Percentiles rank a stretch among this genome's conserved stretches.
Conservation (phyloP, 805 yeast species). For the Ogataea zsoltii region DNA sequence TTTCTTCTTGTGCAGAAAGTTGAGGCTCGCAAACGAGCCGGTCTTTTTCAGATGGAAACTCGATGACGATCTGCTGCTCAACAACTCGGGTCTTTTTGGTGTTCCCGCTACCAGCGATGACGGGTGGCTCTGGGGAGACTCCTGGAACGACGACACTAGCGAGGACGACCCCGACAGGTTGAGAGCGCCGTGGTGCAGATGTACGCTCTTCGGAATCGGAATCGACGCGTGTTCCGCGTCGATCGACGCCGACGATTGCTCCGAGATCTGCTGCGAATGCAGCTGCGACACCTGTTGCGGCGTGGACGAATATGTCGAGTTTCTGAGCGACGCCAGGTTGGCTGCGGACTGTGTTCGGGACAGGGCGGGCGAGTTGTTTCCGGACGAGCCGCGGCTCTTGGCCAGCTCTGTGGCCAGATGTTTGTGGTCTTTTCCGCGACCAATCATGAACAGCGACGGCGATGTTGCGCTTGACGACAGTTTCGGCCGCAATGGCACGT, state of each 20-base stretch:
- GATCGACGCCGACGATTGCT: constrained; percentile 4
- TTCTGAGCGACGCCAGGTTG: constrained; percentile 24
- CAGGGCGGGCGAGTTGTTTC: constrained; percentile 40
- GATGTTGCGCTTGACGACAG: constrained; percentile 16
- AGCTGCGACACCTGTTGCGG: constrained; percentile 6
- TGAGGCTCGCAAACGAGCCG: constrained; percentile 27
- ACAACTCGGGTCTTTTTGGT: constrained; percentile 21
- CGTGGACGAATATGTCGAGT: background rate
- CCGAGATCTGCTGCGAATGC: constrained; percentile 4
- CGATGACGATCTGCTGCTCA: constrained; percentile 19
- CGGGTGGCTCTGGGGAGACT: background rate
- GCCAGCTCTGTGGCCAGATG: constrained; percentile 27
- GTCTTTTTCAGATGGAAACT: constrained; percentile 24
- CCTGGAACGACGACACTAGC: constrained; percentile 2
- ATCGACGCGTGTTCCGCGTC: constrained; percentile 1
- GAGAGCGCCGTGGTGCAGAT: constrained; percentile 7
- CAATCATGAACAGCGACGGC: constrained; percentile 11
- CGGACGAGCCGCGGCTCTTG: constrained; percentile 35
- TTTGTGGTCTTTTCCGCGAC: constrained; percentile 18
- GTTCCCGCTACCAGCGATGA: constrained; percentile 2
- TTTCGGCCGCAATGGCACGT: constrained; percentile 9
- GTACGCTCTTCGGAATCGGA: constrained; percentile 13
- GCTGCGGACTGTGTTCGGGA: constrained; percentile 40
- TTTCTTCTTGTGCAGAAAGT: constrained; percentile 25
- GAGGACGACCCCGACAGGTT: constrained; percentile 3